Conservation (phyloP, 2,329 filamentous ascomycete species). For the Cercospora sesami region DNA sequence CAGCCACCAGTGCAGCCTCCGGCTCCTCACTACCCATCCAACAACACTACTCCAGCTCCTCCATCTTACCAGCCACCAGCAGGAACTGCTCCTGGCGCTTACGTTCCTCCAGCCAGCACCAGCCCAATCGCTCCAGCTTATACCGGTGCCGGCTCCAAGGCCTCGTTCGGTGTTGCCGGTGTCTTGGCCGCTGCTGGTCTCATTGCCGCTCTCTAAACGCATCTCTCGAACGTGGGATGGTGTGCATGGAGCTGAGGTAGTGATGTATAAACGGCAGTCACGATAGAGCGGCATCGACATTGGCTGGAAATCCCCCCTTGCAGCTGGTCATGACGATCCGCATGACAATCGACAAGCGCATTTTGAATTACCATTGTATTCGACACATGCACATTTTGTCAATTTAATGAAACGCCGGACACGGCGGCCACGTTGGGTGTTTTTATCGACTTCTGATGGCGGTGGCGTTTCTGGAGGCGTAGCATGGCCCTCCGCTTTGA, state of each 20-base stretch:
- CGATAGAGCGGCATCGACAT: constrained; percentile 4
- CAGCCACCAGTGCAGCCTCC: constrained; percentile 13
- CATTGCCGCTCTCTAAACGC: constrained; percentile 29
- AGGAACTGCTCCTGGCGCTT: constrained; percentile 15
- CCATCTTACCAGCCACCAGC: constrained; percentile 4
- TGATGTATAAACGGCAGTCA: constrained; percentile 9
- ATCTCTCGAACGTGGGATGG: neutral
- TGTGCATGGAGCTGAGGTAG: neutral
- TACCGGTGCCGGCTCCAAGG: constrained; percentile 28
- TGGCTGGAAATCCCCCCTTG: neutral
- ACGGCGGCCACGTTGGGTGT: constrained; percentile 11
- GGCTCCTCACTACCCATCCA: constrained; percentile 19
- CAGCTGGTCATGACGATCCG: neutral
- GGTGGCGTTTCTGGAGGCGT: constrained; percentile 11
- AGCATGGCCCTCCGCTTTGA: constrained; percentile 6
- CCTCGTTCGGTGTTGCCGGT: constrained; percentile 27
- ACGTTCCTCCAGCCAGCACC: constrained; percentile 18
- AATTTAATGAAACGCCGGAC: constrained; percentile 1
- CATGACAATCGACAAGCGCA: constrained; percentile 11
- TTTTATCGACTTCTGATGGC: constrained; percentile 14
- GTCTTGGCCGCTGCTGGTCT: constrained; percentile 28
- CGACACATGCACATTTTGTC: constrained; percentile 14
- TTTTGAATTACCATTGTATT: constrained; percentile 13
- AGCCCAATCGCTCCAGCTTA: constrained; percentile 22
- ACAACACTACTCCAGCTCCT: constrained; percentile 17